Evolutionary conservation across 345 rosid genomes (phyloP).

Genomic region (Ceriops zippeliana): DNA sequence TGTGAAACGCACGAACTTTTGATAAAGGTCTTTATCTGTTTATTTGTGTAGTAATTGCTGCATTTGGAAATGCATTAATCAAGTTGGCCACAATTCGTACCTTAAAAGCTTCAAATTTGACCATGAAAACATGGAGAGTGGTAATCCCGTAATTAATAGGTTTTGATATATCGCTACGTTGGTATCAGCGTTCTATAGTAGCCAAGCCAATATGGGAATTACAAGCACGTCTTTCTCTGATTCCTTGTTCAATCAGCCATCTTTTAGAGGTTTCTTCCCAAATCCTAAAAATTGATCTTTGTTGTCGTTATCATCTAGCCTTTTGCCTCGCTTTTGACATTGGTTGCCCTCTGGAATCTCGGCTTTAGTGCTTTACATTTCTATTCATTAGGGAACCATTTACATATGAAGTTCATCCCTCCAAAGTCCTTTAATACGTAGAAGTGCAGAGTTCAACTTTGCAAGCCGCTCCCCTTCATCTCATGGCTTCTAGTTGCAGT

Average conservation of each 20-base stretch:
- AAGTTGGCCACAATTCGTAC: too few relatives aligned
- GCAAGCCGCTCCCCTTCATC: not conserved
- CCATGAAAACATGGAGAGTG: too few relatives aligned
- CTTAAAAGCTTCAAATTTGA: too few relatives aligned
- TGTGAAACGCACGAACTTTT: too few relatives aligned
- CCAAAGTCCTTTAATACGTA: not conserved
- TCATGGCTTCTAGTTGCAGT: conserved; percentile 56
- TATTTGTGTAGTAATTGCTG: too few relatives aligned
- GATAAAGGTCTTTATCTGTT: too few relatives aligned
- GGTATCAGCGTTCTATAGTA: too few relatives aligned
- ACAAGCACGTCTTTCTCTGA: not conserved
- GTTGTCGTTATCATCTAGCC: not conserved
- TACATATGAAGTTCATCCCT: conserved; percentile 7
- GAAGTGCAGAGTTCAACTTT: not conserved
- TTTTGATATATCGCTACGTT: not conserved
- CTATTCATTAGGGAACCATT: not conserved
- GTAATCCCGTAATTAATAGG: not conserved
- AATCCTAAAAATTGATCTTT: not conserved
- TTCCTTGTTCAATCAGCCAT: not conserved
- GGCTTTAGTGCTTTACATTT: not conserved
- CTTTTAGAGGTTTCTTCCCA: not conserved
- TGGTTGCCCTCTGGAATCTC: conserved; percentile 16
- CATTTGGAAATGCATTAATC: too few relatives aligned
- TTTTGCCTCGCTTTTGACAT: conserved; percentile 21
- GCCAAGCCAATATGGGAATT: not conserved